Base-by-base conservation (phyloP, 2,329 filamentous ascomycete genomes). In the Botrytis cinerea region DNA sequence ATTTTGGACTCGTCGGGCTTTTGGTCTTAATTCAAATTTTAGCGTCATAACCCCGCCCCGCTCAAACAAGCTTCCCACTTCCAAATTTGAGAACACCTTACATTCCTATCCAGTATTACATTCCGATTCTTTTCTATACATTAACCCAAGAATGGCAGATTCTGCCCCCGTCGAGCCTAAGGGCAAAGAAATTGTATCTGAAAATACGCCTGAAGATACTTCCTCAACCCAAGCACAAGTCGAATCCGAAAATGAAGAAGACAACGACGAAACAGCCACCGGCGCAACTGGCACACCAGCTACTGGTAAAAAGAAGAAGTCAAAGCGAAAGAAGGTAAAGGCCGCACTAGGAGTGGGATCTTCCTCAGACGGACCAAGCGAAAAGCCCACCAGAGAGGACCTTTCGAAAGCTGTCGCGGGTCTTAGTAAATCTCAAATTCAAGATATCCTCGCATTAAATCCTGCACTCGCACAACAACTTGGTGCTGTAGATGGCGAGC, bases 401-500 rank as follows among this genome's bases (percentile, higher is more conserved):
- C 83, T 90, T 20, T 70, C 76, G 40, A 82, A 81, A 73, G 72
- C 77, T 18, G 74, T 81, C 73, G 83, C 84, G 46, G 84, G 84
- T 66, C 84, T 91, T 73, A 87, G 86, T 45, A 84, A 86, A 59
- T 83, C 88, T 75, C 88, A 91, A 80, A 83, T 90, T 75, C 82
- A 88, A 74, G 89, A 93, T 76, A 86, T 96, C 74, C 87, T 93
- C 79, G 86, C 87, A 71, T 89, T 94, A 78, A 90, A 95, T 81
- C 91, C 91, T n/a, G 89, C 89, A 4, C 85, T 95, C 78, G 88
- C 91, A 75, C 87, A 89, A 77, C 90, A 92, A 80, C 80, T 82
- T 25, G 76, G 77, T 2, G 74, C 86, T 28, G 83, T 81, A 54
- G 81, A 81, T 35, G 82, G 81, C 32, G 78, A 81, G 71, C 70